Base-by-base conservation (phyloP, 1,284 basidiomycete species). In the Trichosporon ovoides region DNA sequence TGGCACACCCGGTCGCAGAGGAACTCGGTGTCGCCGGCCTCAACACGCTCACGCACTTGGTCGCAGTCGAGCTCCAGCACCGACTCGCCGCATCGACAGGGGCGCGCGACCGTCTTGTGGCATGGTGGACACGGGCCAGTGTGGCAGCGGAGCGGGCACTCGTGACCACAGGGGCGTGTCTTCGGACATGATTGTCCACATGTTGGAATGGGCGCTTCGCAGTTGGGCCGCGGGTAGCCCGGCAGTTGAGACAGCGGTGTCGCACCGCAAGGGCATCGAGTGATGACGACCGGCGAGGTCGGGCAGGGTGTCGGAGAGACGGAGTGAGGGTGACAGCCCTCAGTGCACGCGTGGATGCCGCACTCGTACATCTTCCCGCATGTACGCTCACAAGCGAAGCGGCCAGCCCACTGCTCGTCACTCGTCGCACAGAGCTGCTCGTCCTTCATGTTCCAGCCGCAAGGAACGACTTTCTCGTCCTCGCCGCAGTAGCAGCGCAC, bases 181-280 rank as follows among this genome's bases (percentile, higher is more conserved):
- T 86, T 89, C 57, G 82, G 81, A 71, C 92, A 95, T 0, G 76
- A 76, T 0, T 83, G 83, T 3, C 75, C 69, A 70, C 93, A 96
- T 0, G 87, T 91, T 0, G 89, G 89, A 58, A 95, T 85, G 2
- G 85, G 85, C 13, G 86, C 85, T 2, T 83, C 80, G 70, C 92
- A 96, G 13, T 79, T 76, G 0, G 72, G 70, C 4, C 91, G 86
- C 1, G 81, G 66, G 28, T 65, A 66, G 7, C 79, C 75, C 5
- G 73, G 61, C 11, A 80, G 69, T 3, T 59, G 43, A 11, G 68
- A 55, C 48, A 91, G 83, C 0, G 80, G 76, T 13, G 84, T 82
- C 55, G 84, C 83, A 12, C 89, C 89, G 65, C 92, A 96, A 0
- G 91, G 89, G 71, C 93, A 96, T 38, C 83, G 83, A 0, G 81